A percentile compares a stretch with the other conserved stretches of the same genome.
These are phyloP conservation scores for Phoenix roebelenii DNA, from an alignment of 176 grass and related monocot genomes.

Conservation along the genomic window DNA sequence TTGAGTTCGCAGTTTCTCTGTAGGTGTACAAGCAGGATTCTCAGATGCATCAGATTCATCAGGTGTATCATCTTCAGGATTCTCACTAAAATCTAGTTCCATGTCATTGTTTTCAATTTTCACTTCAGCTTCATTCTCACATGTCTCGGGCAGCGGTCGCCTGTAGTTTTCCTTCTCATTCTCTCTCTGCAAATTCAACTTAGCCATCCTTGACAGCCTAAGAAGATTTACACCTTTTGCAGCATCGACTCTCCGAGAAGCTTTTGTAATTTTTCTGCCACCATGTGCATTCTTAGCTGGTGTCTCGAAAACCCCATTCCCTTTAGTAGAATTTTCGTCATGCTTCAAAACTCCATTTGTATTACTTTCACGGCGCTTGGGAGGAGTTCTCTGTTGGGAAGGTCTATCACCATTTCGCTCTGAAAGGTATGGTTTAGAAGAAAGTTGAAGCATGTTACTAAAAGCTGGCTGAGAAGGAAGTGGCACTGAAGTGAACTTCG, in stretches of 20 bases:
- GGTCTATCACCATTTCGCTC: slow-evolving; percentile 68
- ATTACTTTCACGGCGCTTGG: slow-evolving; percentile 43
- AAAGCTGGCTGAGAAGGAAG: slow-evolving; percentile 78
- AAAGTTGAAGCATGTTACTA: slow-evolving; percentile 53
- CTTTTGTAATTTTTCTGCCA: slow-evolving; percentile 54
- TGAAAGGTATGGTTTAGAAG: slow-evolving; percentile 37
- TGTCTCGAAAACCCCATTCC: slow-evolving; percentile 33
- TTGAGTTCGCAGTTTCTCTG: slow-evolving; percentile 34
- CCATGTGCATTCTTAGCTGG: slow-evolving; percentile 64
- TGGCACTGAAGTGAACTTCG: slow-evolving; percentile 35
- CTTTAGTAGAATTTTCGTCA: slow-evolving; percentile 53
- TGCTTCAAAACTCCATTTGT: slow-evolving; percentile 22
- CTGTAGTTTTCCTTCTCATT: slow-evolving; percentile 92
- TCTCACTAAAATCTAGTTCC: slow-evolving; percentile 97
- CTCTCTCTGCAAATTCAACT: slow-evolving; percentile 88
- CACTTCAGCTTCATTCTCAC: slow-evolving; percentile 58
- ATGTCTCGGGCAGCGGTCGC: slow-evolving; percentile 40
- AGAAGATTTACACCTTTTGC: slow-evolving; percentile 72
- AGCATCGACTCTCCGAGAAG: slow-evolving; percentile 40
- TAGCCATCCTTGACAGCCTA: slow-evolving; percentile 86
- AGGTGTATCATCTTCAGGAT: slow-evolving; percentile 56
- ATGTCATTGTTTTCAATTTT: slow-evolving; percentile 86
- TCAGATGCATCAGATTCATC: slow-evolving; percentile 71
- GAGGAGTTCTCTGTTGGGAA: slow-evolving; percentile 53
- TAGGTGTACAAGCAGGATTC: slow-evolving; percentile 31